Conservation (phyloP, 495 filamentous ascomycete genomes). For the Penicillium arizonense region DNA sequence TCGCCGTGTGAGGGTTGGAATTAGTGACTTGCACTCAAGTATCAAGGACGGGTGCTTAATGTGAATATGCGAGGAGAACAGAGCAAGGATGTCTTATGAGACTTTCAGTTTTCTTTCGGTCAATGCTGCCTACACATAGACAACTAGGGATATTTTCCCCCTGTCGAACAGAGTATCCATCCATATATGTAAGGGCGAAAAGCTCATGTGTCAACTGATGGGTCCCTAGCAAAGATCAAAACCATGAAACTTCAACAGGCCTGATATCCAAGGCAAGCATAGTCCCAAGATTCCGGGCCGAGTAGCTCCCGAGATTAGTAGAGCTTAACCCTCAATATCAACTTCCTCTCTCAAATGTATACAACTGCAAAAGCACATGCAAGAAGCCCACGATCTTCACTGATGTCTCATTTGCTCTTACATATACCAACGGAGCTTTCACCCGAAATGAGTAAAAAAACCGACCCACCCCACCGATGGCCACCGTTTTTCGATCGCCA, state of each 20-base stretch:
- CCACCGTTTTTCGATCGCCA: background rate
- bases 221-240: no score
- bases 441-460: background rate
- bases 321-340: background rate
- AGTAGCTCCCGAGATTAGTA: no score
- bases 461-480: background rate
- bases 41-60: slow-evolving; percentile 90
- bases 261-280: no score
- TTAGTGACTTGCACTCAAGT: slow-evolving; percentile 84
- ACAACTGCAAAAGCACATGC: background rate
- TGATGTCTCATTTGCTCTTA: background rate
- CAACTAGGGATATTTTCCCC: no score
- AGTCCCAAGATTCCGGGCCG: no score
- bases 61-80: slow-evolving; percentile 39
- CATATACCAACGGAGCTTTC: background rate
- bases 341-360: background rate
- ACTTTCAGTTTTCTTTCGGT: no score
- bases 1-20: slow-evolving; percentile 69
- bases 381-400: background rate
- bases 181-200: no score
- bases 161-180: no score
- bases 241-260: no score
- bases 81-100: no score
- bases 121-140: no score
- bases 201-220: no score